These are phyloP conservation scores for Botrytis fabae DNA, from an alignment of 2,329 filamentous ascomycete genomes.

Conservation along the genomic window DNA sequence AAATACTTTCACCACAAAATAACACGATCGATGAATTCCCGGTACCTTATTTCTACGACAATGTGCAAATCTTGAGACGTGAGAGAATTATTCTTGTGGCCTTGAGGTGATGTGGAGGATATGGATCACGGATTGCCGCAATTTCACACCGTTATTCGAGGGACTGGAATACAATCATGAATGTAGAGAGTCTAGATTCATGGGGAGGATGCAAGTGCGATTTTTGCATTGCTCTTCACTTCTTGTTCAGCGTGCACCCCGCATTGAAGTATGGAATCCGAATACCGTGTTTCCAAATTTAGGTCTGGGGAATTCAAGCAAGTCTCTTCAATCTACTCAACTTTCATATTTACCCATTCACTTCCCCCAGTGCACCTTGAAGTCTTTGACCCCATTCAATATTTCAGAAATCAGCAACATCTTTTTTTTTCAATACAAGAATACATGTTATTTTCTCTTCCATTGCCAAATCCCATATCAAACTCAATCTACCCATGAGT, in stretches of 20 bases:
- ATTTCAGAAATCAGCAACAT: background rate
- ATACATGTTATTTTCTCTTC: background rate
- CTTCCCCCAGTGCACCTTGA: background rate
- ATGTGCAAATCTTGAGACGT: constrained; percentile 21
- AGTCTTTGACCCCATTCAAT: background rate
- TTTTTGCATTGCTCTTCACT: constrained; percentile 6
- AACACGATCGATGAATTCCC: constrained; percentile 20
- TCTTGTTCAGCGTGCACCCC: background rate
- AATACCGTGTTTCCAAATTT: background rate
- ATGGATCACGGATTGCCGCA: background rate
- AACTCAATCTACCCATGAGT: background rate
- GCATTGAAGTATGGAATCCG: constrained; percentile 7
- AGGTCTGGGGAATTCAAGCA: background rate
- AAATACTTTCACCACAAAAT: constrained; percentile 23
- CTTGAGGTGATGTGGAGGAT: background rate
- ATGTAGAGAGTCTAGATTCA: background rate
- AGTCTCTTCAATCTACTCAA: background rate
- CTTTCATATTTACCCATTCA: background rate
- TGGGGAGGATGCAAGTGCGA: background rate
- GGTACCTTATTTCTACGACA: constrained; percentile 6
- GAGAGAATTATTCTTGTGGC: background rate
- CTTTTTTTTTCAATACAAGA: background rate
- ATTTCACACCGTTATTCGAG: background rate
- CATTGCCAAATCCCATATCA: background rate
- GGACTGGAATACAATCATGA: background rate